Percentiles rank a stretch among this genome's conserved stretches.
Evolutionary conservation across 2,329 filamentous ascomycete species (phyloP).

Genomic region (Neocucurbitaria cava): DNA sequence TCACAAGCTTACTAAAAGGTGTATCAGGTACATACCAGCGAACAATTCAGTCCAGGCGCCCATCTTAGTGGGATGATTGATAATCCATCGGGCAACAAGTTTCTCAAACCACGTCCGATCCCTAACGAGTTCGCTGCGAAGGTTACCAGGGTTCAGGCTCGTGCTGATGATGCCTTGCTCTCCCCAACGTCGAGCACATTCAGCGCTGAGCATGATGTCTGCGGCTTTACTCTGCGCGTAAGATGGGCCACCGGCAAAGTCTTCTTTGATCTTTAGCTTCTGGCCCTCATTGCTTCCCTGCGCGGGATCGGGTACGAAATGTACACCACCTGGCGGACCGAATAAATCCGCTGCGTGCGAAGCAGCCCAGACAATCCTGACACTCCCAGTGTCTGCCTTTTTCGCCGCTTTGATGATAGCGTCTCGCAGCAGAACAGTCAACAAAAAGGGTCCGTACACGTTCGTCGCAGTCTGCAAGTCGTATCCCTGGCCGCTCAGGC

Average conservation of each 20-base stretch:
- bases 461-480: conserved; percentile 48
- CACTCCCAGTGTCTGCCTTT: conserved; percentile 17
- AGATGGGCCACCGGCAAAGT: neutral
- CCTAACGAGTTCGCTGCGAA: conserved; percentile 38
- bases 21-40: neutral
- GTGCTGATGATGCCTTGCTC: conserved; percentile 18
- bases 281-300: neutral
- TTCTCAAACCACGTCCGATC: neutral
- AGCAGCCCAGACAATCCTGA: conserved; percentile 44
- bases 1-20: neutral
- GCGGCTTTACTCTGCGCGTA: conserved; percentile 23
- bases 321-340: conserved; percentile 15
- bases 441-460: conserved; percentile 46
- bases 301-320: neutral
- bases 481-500: conserved; percentile 12
- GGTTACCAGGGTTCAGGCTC: conserved; percentile 50
- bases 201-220: conserved; percentile 17
- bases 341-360: conserved; percentile 16
- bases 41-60: neutral
- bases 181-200: conserved; percentile 14
- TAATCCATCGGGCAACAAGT: neutral
- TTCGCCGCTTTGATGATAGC: conserved; percentile 35
- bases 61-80: neutral
- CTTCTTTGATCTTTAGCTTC: neutral
- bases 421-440: conserved; percentile 46